Evolutionary conservation across 164 flowering plant species (phyloP).

Genomic region (Annona squamosa): DNA sequence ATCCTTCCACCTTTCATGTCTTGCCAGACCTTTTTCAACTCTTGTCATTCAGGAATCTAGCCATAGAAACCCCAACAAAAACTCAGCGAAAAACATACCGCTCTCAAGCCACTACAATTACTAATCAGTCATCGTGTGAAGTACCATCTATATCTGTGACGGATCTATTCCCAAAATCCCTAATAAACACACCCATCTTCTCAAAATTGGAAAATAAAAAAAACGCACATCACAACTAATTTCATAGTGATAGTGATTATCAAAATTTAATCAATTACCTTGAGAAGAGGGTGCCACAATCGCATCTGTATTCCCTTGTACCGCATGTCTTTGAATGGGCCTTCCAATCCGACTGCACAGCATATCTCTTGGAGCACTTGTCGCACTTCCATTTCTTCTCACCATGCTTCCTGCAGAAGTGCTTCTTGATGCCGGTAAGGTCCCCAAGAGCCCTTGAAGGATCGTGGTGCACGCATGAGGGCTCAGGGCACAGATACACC

Average conservation of each 20-base stretch:
- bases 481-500: slow-evolving; percentile 86
- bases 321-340: slow-evolving; percentile 91
- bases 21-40: background rate
- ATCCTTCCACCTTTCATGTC: background rate
- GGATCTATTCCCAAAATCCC: background rate
- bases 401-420: slow-evolving; percentile 83
- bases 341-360: slow-evolving; percentile 93
- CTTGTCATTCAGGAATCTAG: slow-evolving; percentile 4
- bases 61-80: slow-evolving; percentile 3
- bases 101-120: background rate
- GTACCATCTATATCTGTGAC: background rate
- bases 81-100: background rate
- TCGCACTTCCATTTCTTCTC: slow-evolving; percentile 96
- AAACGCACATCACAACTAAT: background rate
- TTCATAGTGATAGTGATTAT: background rate
- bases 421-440: slow-evolving; percentile 89
- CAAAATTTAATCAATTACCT: slow-evolving; percentile 32
- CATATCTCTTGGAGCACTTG: slow-evolving; percentile 79
- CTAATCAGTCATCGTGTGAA: background rate
- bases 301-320: slow-evolving; percentile 77
- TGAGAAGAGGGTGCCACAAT: slow-evolving; percentile 91
- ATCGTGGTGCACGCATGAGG: slow-evolving; percentile 86
- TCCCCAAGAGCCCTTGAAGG: slow-evolving; percentile 87
- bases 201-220: background rate
- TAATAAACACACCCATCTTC: background rate